Percentiles rank a stretch among this genome's conserved stretches.
These are phyloP conservation scores for Penicillium cataractarum DNA, from an alignment of 495 filamentous ascomycete species.

Conservation along the genomic window DNA sequence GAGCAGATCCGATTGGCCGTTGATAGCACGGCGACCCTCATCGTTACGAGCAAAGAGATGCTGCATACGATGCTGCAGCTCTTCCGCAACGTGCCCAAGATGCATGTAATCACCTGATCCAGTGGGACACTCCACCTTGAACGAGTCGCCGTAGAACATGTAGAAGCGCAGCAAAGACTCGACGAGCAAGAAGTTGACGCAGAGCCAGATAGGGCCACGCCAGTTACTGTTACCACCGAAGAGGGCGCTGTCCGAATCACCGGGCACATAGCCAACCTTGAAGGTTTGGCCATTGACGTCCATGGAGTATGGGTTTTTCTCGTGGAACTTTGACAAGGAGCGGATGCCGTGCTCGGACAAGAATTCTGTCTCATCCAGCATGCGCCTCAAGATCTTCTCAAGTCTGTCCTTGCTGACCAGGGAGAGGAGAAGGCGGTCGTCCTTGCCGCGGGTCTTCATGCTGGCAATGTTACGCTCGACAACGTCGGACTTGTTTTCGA, in stretches of 20 bases:
- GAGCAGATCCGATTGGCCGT: constrained; percentile 76
- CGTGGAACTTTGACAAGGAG: constrained; percentile 90
- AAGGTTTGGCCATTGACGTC: constrained; percentile 92
- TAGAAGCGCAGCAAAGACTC: constrained; percentile 91
- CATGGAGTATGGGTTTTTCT: constrained; percentile 90
- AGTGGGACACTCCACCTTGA: constrained; percentile 91
- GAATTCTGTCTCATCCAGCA: constrained; percentile 95
- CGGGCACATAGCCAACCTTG: constrained; percentile 85
- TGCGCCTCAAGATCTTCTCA: constrained; percentile 80
- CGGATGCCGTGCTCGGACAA: constrained; percentile 87
- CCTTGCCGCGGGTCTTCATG: constrained; percentile 86
- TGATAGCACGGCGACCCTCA: constrained; percentile 83
- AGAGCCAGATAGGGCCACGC: constrained; percentile 92
- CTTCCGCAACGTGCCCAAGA: constrained; percentile 92
- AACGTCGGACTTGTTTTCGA: constrained; percentile 80
- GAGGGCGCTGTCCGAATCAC: constrained; percentile 89
- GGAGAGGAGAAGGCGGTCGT: constrained; percentile 78
- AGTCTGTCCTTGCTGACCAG: constrained; percentile 89
- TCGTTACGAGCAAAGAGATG: constrained; percentile 85
- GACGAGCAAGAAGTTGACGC: constrained; percentile 92
- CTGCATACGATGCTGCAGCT: constrained; percentile 92
- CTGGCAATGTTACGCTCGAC: constrained; percentile 91
- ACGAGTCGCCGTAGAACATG: constrained; percentile 88
- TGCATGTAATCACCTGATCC: constrained; percentile 96
- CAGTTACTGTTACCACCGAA: constrained; percentile 99